Evolutionary conservation across 2,329 filamentous ascomycete species (phyloP), one percentile per base, ranked within the genome.

Genomic region (Aspergillus eucalypticola): DNA sequence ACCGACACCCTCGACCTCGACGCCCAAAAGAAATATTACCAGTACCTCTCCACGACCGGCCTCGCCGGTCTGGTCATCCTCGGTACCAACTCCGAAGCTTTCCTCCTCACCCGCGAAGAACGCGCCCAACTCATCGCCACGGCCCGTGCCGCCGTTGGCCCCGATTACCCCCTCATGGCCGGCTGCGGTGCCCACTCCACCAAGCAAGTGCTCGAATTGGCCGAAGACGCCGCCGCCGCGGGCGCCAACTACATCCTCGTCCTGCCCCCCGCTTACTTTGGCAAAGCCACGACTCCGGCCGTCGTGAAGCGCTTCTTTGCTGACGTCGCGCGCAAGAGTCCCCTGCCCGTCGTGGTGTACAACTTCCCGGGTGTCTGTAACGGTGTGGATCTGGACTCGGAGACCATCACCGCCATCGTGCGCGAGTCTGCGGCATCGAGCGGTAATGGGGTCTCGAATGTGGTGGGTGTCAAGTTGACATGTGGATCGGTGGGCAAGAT

Each of bases 361-460:
- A 89, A 90, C 73, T 90, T 90, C 75, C 88, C 88, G 0, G 85
- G 79, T 11, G 87, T 90, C 19, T 88, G 85, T 68, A 88, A 88
- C 64, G 88, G 88, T 23, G 78, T 90, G 3, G 88, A 90, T 70
- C 77, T 90, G 23, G 87, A 89, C 72, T 88, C 86, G 2, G 86
- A 85, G 53, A 81, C 82, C 0, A 86, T 90, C 50, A 77, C 82
- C 1, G 73, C 73, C 23, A 79, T 89, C 23, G 85, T 84, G 1
- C 73, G 72, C 29, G 73, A 81, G 62, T 77, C 81, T 29, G 68
- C 69, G 1, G 63, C 67, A 0, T 51, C 60, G 0, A 53, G 60
- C 5, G 27, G 51, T 2, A 90, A 56, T 11, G 70, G 72, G 1
- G 54, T 58, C 19, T 74, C 76, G 21, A 86, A 86, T 60, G 82